Percentiles rank a stretch among this genome's conserved stretches.
Conservation (phyloP, 495 filamentous ascomycete genomes). For the Penicillium silybi region DNA sequence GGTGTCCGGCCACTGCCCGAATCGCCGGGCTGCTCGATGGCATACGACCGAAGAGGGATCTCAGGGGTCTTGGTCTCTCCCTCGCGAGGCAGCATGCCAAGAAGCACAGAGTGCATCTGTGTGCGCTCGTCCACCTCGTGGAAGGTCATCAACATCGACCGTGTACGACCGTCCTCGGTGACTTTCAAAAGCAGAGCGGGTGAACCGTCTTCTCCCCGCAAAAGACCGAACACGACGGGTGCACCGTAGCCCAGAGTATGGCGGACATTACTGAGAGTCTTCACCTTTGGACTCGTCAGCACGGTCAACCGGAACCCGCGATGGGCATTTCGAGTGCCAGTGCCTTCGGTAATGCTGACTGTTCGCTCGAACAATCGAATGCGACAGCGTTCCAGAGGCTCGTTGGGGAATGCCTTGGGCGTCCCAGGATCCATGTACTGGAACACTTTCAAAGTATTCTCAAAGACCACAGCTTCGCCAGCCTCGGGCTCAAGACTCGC, state of each 20-base stretch:
- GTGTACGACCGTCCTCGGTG: conserved; percentile 58
- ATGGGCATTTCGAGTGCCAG: conserved; percentile 63
- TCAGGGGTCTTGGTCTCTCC: conserved; percentile 62
- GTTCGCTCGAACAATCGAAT: conserved; percentile 69
- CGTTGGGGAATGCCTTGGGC: conserved; percentile 65
- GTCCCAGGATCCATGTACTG: conserved; percentile 71
- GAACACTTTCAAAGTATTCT: conserved; percentile 61
- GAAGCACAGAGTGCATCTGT: conserved; percentile 61
- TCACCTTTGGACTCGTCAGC: conserved; percentile 69
- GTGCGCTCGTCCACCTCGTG: conserved; percentile 62
- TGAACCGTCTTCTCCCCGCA: conserved; percentile 62
- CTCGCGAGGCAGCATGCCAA: conserved; percentile 56
- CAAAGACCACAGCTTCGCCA: conserved; percentile 63
- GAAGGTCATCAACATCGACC: conserved; percentile 71
- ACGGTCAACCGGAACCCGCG: conserved; percentile 72
- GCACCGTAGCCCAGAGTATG: conserved; percentile 56
- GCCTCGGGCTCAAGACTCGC: conserved; percentile 58
- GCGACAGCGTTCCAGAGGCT: conserved; percentile 64
- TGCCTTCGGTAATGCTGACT: conserved; percentile 57
- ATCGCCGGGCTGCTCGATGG: conserved; percentile 55
- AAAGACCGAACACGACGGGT: conserved; percentile 69
- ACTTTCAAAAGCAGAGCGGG: conserved; percentile 67
- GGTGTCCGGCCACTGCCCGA: conserved; percentile 22
- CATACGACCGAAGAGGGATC: conserved; percentile 55
- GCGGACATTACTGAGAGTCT: conserved; percentile 67